Evolutionary conservation across 2,329 filamentous ascomycete genomes (phyloP).

Genomic region (Aspergillus thermomutatus): DNA sequence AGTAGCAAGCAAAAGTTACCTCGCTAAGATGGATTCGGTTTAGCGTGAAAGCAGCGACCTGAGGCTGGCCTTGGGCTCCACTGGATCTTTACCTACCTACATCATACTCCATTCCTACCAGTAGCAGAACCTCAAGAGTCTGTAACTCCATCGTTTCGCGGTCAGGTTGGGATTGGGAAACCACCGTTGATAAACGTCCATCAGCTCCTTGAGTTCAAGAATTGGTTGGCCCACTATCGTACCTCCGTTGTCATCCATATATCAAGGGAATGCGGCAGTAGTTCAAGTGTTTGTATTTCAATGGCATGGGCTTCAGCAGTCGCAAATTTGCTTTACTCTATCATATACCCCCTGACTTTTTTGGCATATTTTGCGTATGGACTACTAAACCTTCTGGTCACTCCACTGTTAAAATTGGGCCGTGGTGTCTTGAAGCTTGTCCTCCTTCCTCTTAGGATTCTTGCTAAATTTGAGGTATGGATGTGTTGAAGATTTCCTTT

Average conservation of each 20-base stretch:
- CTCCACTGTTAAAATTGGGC: conserved; percentile 49
- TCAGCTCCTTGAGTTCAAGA: background rate
- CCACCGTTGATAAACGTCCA: background rate
- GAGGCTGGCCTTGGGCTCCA: background rate
- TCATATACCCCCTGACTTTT: conserved; percentile 10
- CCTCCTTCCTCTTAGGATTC: conserved; percentile 49
- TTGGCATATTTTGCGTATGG: conserved; percentile 16
- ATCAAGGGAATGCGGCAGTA: background rate
- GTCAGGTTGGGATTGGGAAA: background rate
- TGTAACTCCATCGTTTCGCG: background rate
- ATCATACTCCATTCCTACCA: background rate
- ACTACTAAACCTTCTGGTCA: conserved; percentile 39
- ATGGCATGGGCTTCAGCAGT: conserved; percentile 13
- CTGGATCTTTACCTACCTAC: background rate
- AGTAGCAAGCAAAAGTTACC: too few species aligned
- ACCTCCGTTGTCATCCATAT: background rate
- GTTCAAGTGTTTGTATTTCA: background rate
- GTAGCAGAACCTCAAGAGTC: background rate
- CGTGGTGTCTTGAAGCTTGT: conserved; percentile 39
- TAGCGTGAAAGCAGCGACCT: background rate
- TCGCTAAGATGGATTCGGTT: background rate
- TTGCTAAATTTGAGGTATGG: conserved; percentile 56
- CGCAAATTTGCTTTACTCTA: conserved; percentile 6
- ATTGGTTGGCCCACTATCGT: background rate
- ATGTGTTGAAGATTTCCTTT: background rate